phyloP scores from a whole-genome alignment of 75 land plant species.

The Cupressus sempervirens region DNA sequence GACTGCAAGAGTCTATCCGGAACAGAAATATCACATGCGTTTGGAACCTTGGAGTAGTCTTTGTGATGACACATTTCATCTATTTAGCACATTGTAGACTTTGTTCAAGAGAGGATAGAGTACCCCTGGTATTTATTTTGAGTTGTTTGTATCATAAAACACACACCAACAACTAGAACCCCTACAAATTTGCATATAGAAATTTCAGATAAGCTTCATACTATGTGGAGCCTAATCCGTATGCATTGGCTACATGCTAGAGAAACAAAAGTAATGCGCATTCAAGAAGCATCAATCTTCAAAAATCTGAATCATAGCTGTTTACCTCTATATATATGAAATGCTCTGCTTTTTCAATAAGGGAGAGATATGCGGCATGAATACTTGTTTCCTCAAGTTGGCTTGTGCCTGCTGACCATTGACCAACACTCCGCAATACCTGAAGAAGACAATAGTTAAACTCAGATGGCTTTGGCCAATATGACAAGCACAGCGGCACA shows the following conservation, averaged over 20 bases:
- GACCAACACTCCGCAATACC: conserved; percentile 93
- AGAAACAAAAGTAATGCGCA: background rate
- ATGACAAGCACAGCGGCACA: background rate
- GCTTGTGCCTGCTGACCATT: conserved; percentile 99
- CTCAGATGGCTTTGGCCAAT: background rate
- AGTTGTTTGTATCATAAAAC: too few species aligned
- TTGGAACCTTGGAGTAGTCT: too few species aligned
- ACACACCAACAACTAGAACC: background rate
- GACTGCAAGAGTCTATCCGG: too few species aligned
- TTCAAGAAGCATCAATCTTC: conserved; percentile 2
- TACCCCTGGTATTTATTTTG: too few species aligned
- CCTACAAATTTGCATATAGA: background rate
- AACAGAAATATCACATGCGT: too few species aligned
- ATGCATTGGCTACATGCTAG: background rate
- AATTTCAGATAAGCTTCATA: background rate
- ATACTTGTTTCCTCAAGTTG: conserved; percentile 88
- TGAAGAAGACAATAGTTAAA: conserved; percentile 18
- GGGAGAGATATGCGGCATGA: conserved; percentile 86
- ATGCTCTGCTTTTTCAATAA: conserved; percentile 92
- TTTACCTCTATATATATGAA: conserved; percentile 95
- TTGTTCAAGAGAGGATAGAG: too few species aligned
- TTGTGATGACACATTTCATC: too few species aligned
- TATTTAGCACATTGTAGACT: too few species aligned
- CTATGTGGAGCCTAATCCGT: background rate
- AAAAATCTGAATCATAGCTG: background rate